Evolutionary conservation across 2,329 filamentous ascomycete genomes (phyloP).

Genomic region (Fusarium agapanthi): DNA sequence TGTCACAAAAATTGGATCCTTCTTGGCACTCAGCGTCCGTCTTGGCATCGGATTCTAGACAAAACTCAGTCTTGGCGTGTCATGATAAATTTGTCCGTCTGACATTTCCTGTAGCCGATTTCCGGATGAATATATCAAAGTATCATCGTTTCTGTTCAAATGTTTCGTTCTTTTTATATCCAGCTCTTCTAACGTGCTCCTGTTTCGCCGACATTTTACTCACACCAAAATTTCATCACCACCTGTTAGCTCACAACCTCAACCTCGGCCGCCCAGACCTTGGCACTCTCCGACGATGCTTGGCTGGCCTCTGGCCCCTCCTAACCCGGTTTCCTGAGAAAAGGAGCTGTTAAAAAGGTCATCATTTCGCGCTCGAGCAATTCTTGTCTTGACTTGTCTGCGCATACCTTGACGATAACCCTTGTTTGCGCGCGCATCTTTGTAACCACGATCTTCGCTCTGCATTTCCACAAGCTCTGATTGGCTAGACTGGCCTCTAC

Average conservation of each 20-base stretch:
- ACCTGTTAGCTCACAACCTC: neutral
- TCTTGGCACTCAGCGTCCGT: slow-evolving; percentile 14
- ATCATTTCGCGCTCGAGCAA: slow-evolving; percentile 1
- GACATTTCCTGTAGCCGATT: neutral
- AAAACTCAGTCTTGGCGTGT: slow-evolving; percentile 30
- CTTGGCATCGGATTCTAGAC: slow-evolving; percentile 30
- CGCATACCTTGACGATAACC: neutral
- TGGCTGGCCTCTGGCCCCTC: slow-evolving; percentile 22
- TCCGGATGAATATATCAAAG: neutral
- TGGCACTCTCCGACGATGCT: slow-evolving; percentile 33
- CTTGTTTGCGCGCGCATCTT: neutral
- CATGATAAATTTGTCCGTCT: slow-evolving; percentile 17
- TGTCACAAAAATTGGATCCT: slow-evolving; percentile 1
- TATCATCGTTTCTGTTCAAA: neutral
- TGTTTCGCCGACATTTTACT: neutral
- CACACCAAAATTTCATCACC: neutral
- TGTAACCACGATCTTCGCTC: neutral
- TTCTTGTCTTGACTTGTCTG: neutral
- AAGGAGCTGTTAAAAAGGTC: slow-evolving; percentile 23
- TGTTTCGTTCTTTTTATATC: neutral
- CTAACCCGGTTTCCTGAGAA: slow-evolving; percentile 10
- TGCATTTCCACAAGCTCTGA: neutral
- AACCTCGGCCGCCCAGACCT: slow-evolving; percentile 35
- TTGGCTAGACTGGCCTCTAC: neutral
- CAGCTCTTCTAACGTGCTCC: neutral